These are phyloP conservation scores for Sporothrix mexicana DNA, from an alignment of 2,329 filamentous ascomycete genomes.

Conservation along the genomic window DNA sequence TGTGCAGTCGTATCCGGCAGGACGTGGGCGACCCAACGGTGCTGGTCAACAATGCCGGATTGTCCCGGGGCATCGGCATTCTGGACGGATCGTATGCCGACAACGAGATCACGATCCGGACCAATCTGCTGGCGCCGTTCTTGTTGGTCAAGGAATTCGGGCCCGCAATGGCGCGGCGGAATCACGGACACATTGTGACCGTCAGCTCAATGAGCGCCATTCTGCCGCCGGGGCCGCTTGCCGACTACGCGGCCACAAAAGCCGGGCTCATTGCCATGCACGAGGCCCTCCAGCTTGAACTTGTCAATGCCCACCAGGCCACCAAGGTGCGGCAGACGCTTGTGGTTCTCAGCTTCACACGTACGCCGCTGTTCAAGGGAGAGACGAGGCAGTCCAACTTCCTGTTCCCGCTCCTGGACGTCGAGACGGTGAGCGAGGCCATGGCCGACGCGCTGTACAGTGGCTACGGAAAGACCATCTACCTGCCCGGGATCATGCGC, in stretches of 20 bases:
- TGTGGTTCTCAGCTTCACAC: not conserved
- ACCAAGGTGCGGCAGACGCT: conserved; percentile 4
- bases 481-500: conserved; percentile 16
- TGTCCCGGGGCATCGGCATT: not conserved
- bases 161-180: conserved; percentile 63
- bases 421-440: conserved; percentile 1
- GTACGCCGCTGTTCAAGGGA: not conserved
- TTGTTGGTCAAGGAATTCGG: conserved; percentile 69
- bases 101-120: conserved; percentile 10
- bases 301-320: not conserved
- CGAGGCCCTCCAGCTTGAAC: conserved; percentile 8
- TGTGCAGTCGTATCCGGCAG: not conserved
- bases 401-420: conserved; percentile 11
- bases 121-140: conserved; percentile 69
- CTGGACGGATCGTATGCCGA: conserved; percentile 9
- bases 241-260: conserved; percentile 7
- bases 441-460: conserved; percentile 3
- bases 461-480: conserved; percentile 11
- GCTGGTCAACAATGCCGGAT: conserved; percentile 7
- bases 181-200: conserved; percentile 77
- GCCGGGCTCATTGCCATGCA: conserved; percentile 6
- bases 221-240: not conserved
- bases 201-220: conserved; percentile 46
- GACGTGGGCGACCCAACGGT: conserved; percentile 3
- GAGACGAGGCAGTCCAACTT: conserved; percentile 7